A percentile compares a stretch with the other conserved stretches of the same genome.
Conservation (phyloP, 2,329 filamentous ascomycete genomes). For the Pseudogymnoascus sp. region DNA sequence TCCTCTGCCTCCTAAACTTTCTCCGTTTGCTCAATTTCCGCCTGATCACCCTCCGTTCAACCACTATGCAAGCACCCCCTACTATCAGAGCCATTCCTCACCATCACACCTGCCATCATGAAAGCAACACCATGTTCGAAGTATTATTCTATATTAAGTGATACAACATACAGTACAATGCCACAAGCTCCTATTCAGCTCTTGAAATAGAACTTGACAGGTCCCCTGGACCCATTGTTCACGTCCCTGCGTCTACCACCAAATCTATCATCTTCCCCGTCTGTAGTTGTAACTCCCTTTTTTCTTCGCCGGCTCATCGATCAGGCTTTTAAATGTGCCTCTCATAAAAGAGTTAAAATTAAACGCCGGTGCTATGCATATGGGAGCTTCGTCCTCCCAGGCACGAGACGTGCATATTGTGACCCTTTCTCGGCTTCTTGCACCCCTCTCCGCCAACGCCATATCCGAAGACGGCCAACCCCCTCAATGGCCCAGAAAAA, state of each 20-base stretch:
- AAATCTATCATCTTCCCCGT: not conserved
- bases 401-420: not conserved
- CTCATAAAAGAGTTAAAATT: not conserved
- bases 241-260: not conserved
- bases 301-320: not conserved
- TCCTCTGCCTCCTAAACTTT: too few species aligned
- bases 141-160: not conserved
- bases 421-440: not conserved
- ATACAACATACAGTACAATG: not conserved
- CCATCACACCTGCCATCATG: not conserved
- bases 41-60: not conserved
- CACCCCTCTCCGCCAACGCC: too few species aligned
- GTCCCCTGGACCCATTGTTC: not conserved
- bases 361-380: not conserved
- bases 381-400: not conserved
- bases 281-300: not conserved
- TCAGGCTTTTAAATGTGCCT: not conserved
- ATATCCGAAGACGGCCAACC: not conserved
- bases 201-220: not conserved
- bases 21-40: too few species aligned
- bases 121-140: not conserved
- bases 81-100: not conserved
- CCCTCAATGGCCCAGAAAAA: not conserved
- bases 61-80: not conserved
- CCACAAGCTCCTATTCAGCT: slow-evolving; percentile 4